Evolutionary conservation across 352 stramenopile genomes (phyloP).

Genomic region (Phytopythium delawarense): DNA sequence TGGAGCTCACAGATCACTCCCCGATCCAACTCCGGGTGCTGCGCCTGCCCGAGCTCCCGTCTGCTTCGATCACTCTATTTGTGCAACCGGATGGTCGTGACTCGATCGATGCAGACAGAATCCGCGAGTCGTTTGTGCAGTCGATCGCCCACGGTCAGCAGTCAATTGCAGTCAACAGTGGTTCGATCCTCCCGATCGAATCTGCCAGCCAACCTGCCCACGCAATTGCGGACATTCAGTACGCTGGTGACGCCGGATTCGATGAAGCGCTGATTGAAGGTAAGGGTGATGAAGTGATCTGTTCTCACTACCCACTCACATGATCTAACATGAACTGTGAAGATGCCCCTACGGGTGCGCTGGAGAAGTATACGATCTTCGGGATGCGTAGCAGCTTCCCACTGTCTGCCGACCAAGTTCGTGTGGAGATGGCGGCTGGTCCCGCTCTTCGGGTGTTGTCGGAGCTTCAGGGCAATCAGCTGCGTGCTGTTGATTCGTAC

Average conservation of each 20-base stretch:
- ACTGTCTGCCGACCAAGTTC: constrained; percentile 28
- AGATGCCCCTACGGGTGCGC: constrained; percentile 48
- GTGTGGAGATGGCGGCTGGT: constrained; percentile 24
- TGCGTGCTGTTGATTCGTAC: constrained; percentile 9
- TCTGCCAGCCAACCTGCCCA: constrained; percentile 11
- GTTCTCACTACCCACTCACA: not conserved
- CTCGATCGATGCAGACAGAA: constrained; percentile 3
- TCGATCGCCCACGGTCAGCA: constrained; percentile 18
- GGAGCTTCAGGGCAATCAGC: constrained; percentile 10
- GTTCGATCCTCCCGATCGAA: constrained; percentile 25
- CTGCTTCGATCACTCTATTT: constrained; percentile 23
- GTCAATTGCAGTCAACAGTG: constrained; percentile 25
- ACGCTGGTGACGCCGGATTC: constrained; percentile 35
- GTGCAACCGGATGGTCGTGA: constrained; percentile 12
- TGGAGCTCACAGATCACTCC: constrained; percentile 17
- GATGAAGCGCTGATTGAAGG: constrained; percentile 44
- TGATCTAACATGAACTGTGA: constrained; percentile 1
- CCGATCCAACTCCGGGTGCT: constrained; percentile 46
- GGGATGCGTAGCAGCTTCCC: constrained; percentile 26
- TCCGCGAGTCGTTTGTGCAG: constrained; percentile 32
- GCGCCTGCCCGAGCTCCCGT: constrained; percentile 37
- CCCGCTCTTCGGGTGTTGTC: constrained; percentile 20
- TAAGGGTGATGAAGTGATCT: constrained; percentile 10
- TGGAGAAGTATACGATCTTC: constrained; percentile 56
- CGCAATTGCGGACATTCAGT: constrained; percentile 34